Conservation (phyloP, 148 eudicot species). For the Dysphania ambrosioides region DNA sequence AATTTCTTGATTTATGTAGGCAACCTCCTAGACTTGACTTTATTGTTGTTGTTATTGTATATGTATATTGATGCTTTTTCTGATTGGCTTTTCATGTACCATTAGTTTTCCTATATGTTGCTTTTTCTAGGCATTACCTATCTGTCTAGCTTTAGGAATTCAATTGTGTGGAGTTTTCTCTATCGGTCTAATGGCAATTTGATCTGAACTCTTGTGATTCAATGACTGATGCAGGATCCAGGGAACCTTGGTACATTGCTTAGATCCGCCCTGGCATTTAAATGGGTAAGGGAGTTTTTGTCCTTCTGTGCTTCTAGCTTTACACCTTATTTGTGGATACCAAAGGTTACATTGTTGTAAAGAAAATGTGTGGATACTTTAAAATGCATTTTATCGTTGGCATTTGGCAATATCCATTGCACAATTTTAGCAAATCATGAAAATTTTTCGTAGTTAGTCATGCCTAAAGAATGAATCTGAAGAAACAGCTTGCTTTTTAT, state of each 20-base stretch:
- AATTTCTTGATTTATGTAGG: too few relatives aligned
- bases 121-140: not conserved
- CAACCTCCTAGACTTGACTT: too few relatives aligned
- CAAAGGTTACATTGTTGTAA: not conserved
- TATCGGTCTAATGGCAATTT: not conserved
- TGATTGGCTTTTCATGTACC: not conserved
- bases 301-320: not conserved
- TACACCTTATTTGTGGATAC: not conserved
- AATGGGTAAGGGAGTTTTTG: conserved; percentile 57
- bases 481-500: not conserved
- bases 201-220: conserved; percentile 17
- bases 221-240: conserved; percentile 60
- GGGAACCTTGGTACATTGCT: conserved; percentile 93
- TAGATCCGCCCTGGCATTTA: conserved; percentile 85
- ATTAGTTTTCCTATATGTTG: not conserved
- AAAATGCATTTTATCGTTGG: not conserved
- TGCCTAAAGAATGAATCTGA: not conserved
- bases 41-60: too few relatives aligned
- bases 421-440: conserved; percentile 1
- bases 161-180: not conserved
- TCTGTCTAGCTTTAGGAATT: too few relatives aligned
- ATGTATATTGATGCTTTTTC: not conserved
- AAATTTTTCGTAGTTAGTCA: not conserved
- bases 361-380: not conserved
- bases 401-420: not conserved